Evolutionary conservation across 768 basidiomycete species (phyloP).

Genomic region (Gloeostereum incarnatum): DNA sequence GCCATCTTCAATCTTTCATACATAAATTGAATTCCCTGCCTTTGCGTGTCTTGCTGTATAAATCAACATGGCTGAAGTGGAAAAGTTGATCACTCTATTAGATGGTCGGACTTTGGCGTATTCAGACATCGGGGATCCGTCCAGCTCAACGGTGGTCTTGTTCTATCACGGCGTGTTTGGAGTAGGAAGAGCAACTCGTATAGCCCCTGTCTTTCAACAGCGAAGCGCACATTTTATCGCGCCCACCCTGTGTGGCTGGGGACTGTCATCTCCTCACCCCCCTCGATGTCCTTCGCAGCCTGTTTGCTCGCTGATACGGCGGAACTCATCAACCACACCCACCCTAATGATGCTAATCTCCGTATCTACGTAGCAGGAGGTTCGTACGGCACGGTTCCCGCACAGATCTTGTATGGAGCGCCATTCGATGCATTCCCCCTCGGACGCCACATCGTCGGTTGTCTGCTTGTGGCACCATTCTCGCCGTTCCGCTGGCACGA

Average conservation of each 20-base stretch:
- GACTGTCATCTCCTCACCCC: neutral
- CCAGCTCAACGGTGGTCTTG: constrained; percentile 27
- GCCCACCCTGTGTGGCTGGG: constrained; percentile 24
- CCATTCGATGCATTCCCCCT: constrained; percentile 43
- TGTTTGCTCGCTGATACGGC: constrained; percentile 26
- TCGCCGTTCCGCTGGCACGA: constrained; percentile 37
- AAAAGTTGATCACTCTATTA: constrained; percentile 13
- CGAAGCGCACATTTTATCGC: constrained; percentile 23
- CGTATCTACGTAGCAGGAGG: constrained; percentile 40
- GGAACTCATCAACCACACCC: constrained; percentile 28
- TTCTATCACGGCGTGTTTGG: constrained; percentile 32
- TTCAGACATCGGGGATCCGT: constrained; percentile 21
- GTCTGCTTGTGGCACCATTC: constrained; percentile 36
- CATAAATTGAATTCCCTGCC: too few species aligned
- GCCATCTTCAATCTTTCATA: too few species aligned
- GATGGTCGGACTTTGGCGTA: constrained; percentile 32
- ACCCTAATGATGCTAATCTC: constrained; percentile 22
- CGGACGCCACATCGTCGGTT: constrained; percentile 32
- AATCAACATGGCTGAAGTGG: too few species aligned
- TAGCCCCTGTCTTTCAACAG: constrained; percentile 14
- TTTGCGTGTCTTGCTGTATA: neutral
- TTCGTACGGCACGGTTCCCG: constrained; percentile 45
- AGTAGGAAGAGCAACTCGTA: constrained; percentile 18
- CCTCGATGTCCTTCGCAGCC: constrained; percentile 19
- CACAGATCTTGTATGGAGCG: constrained; percentile 48